Percentiles rank a stretch among this genome's conserved stretches.
Evolutionary conservation across 1,284 basidiomycete species (phyloP).

Genomic region (Tilletia horrida): DNA sequence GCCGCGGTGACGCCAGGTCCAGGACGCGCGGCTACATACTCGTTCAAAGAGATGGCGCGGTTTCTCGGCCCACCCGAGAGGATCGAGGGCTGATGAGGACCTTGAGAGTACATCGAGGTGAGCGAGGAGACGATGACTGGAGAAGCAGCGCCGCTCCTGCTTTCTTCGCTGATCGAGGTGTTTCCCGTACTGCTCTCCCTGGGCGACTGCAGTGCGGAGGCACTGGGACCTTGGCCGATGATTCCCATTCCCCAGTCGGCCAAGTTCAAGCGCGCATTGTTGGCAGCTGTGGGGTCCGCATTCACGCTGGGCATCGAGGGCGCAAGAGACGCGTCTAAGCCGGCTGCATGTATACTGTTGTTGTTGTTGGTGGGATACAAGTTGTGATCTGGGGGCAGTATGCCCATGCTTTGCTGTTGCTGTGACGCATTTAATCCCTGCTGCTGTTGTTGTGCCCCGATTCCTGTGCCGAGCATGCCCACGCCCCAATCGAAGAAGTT

Average conservation of each 20-base stretch:
- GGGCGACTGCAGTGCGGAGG: neutral
- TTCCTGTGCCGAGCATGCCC: slow-evolving; percentile 5
- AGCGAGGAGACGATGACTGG: neutral
- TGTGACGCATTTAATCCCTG: too few relatives aligned
- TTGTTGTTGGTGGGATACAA: slow-evolving; percentile 3
- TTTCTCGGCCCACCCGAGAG: too few relatives aligned
- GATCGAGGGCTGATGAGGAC: neutral
- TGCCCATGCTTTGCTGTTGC: neutral
- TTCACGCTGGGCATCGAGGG: too few relatives aligned
- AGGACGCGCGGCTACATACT: too few relatives aligned
- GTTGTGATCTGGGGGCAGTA: too few relatives aligned
- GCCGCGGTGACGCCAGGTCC: neutral
- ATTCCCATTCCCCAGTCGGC: slow-evolving; percentile 10
- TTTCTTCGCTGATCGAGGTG: neutral
- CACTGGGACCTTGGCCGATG: neutral
- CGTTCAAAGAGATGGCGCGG: too few relatives aligned
- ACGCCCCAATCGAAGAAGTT: slow-evolving; percentile 20
- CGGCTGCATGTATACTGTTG: too few relatives aligned
- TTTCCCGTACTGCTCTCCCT: neutral
- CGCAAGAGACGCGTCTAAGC: too few relatives aligned
- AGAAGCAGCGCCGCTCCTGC: neutral
- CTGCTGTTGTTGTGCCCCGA: neutral
- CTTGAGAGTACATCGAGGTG: neutral
- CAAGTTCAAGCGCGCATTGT: neutral
- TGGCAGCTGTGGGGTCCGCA: too few relatives aligned